These are phyloP conservation scores for Aspergillus tamarii DNA, from an alignment of 2,329 filamentous ascomycete genomes.

Conservation along the genomic window DNA sequence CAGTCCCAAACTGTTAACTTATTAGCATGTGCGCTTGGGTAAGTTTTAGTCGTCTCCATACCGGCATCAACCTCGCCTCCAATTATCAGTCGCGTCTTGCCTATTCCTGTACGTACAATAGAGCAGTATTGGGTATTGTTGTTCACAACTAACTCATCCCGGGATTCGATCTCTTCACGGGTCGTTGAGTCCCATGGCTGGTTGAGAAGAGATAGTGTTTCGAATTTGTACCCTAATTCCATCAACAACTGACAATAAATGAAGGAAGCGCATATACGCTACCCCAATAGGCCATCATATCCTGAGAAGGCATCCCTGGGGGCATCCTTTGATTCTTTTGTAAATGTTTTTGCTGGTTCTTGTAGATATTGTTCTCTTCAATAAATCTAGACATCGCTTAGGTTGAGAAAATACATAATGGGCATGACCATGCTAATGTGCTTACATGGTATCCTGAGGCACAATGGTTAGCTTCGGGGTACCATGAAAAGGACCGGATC, in stretches of 20 bases:
- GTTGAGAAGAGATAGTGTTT: constrained; percentile 78
- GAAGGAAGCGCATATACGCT: constrained; percentile 21
- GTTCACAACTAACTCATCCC: constrained; percentile 72
- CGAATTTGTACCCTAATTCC: constrained; percentile 86
- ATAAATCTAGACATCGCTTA: constrained; percentile 69
- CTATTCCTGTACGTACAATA: constrained; percentile 85
- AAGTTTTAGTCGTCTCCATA: constrained; percentile 42
- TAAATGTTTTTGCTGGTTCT: constrained; percentile 62
- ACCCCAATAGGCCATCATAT: constrained; percentile 95
- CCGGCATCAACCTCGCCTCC: constrained; percentile 93
- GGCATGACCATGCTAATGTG: constrained; percentile 10
- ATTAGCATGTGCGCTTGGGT: not conserved
- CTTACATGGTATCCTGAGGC: constrained; percentile 59
- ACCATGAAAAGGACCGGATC: not conserved
- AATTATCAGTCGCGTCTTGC: constrained; percentile 72
- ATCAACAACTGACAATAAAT: constrained; percentile 12
- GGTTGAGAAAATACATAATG: constrained; percentile 17
- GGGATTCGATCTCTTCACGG: constrained; percentile 76
- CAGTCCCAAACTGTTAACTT: constrained; percentile 71
- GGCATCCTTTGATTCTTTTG: constrained; percentile 57
- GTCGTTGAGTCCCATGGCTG: constrained; percentile 72
- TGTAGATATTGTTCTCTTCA: constrained; percentile 83
- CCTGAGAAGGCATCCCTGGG: constrained; percentile 64
- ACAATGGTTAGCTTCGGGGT: constrained; percentile 23
- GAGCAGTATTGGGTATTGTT: constrained; percentile 97